A percentile compares a stretch with the other conserved stretches of the same genome.
These are phyloP conservation scores for Bipolaris victoriae DNA, from an alignment of 2,329 filamentous ascomycete species.

Conservation along the genomic window DNA sequence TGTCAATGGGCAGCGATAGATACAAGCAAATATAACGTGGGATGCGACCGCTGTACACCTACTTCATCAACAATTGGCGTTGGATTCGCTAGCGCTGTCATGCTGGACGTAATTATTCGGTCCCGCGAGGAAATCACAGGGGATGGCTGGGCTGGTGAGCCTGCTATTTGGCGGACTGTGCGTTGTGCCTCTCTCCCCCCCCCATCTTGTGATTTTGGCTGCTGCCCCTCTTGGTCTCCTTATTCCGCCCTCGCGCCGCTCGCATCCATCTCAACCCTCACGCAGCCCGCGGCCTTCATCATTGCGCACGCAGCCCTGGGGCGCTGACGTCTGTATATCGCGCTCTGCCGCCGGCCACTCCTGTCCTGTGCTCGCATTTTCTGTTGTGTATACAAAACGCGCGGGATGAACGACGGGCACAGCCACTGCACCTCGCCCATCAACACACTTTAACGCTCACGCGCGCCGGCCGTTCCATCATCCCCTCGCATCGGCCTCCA, in stretches of 20 bases:
- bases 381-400: slow-evolving; percentile 26
- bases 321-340: slow-evolving; percentile 1
- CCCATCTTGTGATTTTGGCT: slow-evolving; percentile 14
- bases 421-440: slow-evolving; percentile 32
- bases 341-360: slow-evolving; percentile 28
- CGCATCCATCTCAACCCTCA: slow-evolving; percentile 17
- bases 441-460: slow-evolving; percentile 45
- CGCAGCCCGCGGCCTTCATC: slow-evolving; percentile 38
- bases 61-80: slow-evolving; percentile 15
- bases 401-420: slow-evolving; percentile 41
- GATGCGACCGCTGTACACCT: not conserved
- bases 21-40: slow-evolving; percentile 1
- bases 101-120: slow-evolving; percentile 18
- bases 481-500: slow-evolving; percentile 21
- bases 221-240: slow-evolving; percentile 23
- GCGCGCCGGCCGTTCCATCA: slow-evolving; percentile 42
- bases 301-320: slow-evolving; percentile 24
- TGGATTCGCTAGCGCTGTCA: slow-evolving; percentile 16
- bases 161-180: slow-evolving; percentile 15
- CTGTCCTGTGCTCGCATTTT: slow-evolving; percentile 28
- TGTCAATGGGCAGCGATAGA: not conserved
- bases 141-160: slow-evolving; percentile 22
- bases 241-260: slow-evolving; percentile 27
- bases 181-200: slow-evolving; percentile 8
- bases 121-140: slow-evolving; percentile 24